These are phyloP conservation scores for Phialophora verrucosa DNA, from an alignment of 2,329 filamentous ascomycete species.

Conservation along the genomic window DNA sequence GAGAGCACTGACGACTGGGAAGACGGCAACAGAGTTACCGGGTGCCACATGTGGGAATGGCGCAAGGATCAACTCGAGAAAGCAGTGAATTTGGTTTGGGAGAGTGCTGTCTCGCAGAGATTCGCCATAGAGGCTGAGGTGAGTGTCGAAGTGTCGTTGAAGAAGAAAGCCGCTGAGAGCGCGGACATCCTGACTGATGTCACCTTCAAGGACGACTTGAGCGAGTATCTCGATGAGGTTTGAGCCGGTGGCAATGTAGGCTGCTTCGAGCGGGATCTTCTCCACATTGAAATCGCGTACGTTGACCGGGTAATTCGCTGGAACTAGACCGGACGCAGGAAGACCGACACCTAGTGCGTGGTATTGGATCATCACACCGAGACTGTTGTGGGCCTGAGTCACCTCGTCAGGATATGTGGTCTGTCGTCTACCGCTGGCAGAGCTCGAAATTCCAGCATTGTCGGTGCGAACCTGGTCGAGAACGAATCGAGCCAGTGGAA, in stretches of 20 bases:
- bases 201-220: not conserved
- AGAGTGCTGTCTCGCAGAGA: not conserved
- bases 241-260: conserved; percentile 11
- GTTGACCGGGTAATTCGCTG: not conserved
- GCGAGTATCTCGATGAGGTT: conserved; percentile 9
- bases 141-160: not conserved
- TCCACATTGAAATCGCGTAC: not conserved
- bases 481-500: conserved; percentile 12
- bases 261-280: conserved; percentile 1
- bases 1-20: not conserved
- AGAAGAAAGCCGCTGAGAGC: not conserved
- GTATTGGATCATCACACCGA: conserved; percentile 8
- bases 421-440: not conserved
- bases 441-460: not conserved
- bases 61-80: conserved; percentile 6
- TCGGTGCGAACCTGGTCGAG: conserved; percentile 16
- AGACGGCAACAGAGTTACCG: not conserved
- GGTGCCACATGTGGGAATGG: conserved; percentile 1
- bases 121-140: not conserved
- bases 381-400: conserved; percentile 13
- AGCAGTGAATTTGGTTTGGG: conserved; percentile 8
- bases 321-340: conserved; percentile 8
- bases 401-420: conserved; percentile 6
- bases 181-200: not conserved
- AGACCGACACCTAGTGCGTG: conserved; percentile 27